These are phyloP conservation scores for Globisporangium iwayamae DNA, from an alignment of 352 stramenopile species.

Conservation along the genomic window DNA sequence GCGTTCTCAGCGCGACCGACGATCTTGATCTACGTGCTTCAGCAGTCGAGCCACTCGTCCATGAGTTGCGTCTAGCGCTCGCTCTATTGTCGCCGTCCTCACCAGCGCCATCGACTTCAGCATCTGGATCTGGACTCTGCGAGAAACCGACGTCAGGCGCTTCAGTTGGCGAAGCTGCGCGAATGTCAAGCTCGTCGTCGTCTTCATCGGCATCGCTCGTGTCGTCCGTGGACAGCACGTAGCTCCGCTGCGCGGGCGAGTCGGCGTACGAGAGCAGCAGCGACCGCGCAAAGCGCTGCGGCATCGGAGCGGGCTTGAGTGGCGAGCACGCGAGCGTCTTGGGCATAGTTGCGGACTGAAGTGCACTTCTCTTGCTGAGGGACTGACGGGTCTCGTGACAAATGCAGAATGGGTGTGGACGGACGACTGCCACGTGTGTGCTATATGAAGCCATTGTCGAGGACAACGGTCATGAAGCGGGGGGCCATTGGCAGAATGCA, in stretches of 20 bases:
- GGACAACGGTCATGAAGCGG: too few relatives aligned
- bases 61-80: neutral
- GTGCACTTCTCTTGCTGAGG: neutral
- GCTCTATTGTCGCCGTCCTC: neutral
- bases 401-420: neutral
- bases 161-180: neutral
- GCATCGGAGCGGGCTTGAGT: neutral
- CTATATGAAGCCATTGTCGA: too few relatives aligned
- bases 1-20: neutral
- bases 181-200: neutral
- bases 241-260: neutral
- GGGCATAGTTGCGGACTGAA: neutral
- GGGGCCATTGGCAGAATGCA: too few relatives aligned
- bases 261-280: conserved; percentile 4
- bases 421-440: too few relatives aligned
- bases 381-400: neutral
- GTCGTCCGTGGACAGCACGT: neutral
- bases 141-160: neutral
- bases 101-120: neutral
- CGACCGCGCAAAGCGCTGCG: conserved; percentile 1
- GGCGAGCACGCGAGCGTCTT: neutral
- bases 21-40: neutral
- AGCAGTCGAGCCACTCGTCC: neutral
- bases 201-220: neutral
- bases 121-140: neutral